Conservation (phyloP, 2,329 filamentous ascomycete genomes). For the Chaetomium olivaceum region DNA sequence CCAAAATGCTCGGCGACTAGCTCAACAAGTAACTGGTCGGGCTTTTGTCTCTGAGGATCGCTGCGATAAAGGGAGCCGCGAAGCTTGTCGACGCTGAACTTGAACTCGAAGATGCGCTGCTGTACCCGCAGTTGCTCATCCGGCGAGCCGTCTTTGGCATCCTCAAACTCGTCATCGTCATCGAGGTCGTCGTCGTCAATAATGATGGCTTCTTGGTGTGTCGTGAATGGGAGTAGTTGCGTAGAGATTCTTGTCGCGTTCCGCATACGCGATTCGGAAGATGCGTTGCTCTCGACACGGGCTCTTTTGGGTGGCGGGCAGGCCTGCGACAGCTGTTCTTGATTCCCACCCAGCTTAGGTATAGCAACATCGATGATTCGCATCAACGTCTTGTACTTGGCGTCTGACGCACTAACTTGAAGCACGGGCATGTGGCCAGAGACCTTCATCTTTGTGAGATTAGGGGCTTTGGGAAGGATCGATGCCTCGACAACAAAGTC, state of each 20-base stretch:
- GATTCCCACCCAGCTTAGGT: slow-evolving; percentile 68
- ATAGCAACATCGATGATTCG: slow-evolving; percentile 93
- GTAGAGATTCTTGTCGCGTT: slow-evolving; percentile 63
- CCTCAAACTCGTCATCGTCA: slow-evolving; percentile 66
- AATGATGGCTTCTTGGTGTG: slow-evolving; percentile 72
- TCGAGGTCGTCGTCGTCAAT: slow-evolving; percentile 70
- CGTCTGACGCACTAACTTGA: slow-evolving; percentile 88
- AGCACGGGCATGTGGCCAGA: slow-evolving; percentile 90
- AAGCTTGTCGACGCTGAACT: slow-evolving; percentile 91
- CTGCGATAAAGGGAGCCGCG: slow-evolving; percentile 90
- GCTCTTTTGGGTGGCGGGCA: slow-evolving; percentile 44
- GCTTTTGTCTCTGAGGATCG: slow-evolving; percentile 72
- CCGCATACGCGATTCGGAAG: slow-evolving; percentile 47
- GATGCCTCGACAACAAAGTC: slow-evolving; percentile 96
- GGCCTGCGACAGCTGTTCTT: slow-evolving; percentile 35
- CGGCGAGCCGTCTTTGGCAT: slow-evolving; percentile 59
- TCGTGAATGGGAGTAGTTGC: slow-evolving; percentile 66
- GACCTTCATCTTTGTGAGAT: slow-evolving; percentile 86
- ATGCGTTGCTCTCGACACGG: slow-evolving; percentile 49
- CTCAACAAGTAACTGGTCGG: slow-evolving; percentile 84
- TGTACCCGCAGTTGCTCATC: slow-evolving; percentile 69
- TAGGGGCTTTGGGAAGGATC: slow-evolving; percentile 93
- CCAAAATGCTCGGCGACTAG: slow-evolving; percentile 87
- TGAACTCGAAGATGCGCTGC: slow-evolving; percentile 92
- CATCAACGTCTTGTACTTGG: slow-evolving; percentile 97